Conservation (phyloP, 805 yeast genomes). For the Candida hispaniensis region DNA sequence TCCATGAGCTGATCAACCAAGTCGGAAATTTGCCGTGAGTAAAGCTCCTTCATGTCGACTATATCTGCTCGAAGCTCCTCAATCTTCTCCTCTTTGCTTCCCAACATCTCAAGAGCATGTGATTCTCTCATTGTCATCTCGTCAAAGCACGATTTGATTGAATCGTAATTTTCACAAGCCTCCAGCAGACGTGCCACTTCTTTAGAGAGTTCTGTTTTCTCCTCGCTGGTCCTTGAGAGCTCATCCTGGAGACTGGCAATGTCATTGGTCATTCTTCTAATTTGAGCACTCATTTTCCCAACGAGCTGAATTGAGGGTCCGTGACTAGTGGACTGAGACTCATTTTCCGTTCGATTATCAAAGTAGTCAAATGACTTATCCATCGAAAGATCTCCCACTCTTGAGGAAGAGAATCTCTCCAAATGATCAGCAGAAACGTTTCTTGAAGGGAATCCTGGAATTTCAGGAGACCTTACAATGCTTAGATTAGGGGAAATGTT, state of each 20-base stretch:
- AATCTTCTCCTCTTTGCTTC: constrained; percentile 79
- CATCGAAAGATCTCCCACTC: too few relatives aligned
- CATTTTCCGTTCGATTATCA: constrained; percentile 4
- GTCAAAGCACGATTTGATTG: constrained; percentile 30
- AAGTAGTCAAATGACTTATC: constrained; percentile 14
- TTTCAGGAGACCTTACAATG: too few relatives aligned
- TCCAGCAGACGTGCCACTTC: constrained; percentile 54
- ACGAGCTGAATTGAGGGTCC: constrained; percentile 49
- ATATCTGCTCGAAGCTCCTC: constrained; percentile 85
- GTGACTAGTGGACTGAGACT: constrained; percentile 1
- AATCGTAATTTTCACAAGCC: constrained; percentile 44
- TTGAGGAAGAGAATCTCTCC: too few relatives aligned
- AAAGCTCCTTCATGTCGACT: constrained; percentile 73
- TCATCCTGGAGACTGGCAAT: constrained; percentile 55
- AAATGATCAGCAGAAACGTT: too few relatives aligned
- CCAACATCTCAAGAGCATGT: constrained; percentile 58
- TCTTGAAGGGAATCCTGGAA: too few relatives aligned
- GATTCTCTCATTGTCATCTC: constrained; percentile 38
- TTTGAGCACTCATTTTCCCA: constrained; percentile 62
- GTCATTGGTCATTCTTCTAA: constrained; percentile 74
- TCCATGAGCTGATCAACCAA: constrained; percentile 46
- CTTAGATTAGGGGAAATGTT: too few relatives aligned
- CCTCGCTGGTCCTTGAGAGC: constrained; percentile 39
- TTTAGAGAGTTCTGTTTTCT: constrained; percentile 55
- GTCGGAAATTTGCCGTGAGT: constrained; percentile 77